Evolutionary conservation across 148 eudicot genomes (phyloP).

Genomic region (Nepenthes gracilis): DNA sequence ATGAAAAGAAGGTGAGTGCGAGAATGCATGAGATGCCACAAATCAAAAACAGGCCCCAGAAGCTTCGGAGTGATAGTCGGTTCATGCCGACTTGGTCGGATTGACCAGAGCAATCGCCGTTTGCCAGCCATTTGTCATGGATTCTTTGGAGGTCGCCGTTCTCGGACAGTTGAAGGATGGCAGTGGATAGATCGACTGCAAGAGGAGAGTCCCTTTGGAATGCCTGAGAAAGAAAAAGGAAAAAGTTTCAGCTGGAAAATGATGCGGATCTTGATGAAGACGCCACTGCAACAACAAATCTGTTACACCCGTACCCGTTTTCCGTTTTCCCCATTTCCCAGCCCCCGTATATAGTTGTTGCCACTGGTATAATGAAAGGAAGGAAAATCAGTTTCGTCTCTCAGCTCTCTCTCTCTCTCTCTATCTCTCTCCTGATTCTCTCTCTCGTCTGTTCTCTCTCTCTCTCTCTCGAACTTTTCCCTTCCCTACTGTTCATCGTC

Average conservation of each 20-base stretch:
- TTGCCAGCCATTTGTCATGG: slow-evolving; percentile 74
- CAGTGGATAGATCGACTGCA: slow-evolving; percentile 65
- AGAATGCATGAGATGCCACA: slow-evolving; percentile 62
- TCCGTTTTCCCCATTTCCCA: too few species aligned
- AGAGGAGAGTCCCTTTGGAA: slow-evolving; percentile 75
- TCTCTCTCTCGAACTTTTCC: too few species aligned
- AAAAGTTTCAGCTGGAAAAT: not conserved
- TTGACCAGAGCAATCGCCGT: slow-evolving; percentile 29
- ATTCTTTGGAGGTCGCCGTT: slow-evolving; percentile 63
- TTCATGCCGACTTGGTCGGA: slow-evolving; percentile 23
- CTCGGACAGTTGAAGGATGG: slow-evolving; percentile 70
- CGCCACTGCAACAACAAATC: too few species aligned
- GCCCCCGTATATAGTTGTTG: too few species aligned
- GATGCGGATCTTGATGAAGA: too few species aligned
- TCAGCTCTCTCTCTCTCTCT: too few species aligned
- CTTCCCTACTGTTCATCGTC: too few species aligned
- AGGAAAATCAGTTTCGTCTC: too few species aligned
- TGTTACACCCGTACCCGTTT: too few species aligned
- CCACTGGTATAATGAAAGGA: too few species aligned
- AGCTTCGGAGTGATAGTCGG: slow-evolving; percentile 62
- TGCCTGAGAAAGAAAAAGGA: slow-evolving; percentile 26
- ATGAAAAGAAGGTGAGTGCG: slow-evolving; percentile 43
- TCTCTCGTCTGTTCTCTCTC: too few species aligned
- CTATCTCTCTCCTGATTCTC: too few species aligned
- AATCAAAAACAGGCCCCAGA: slow-evolving; percentile 90